Conservation (phyloP, 176 grass and related monocot species). For the Hordeum marinum region DNA sequence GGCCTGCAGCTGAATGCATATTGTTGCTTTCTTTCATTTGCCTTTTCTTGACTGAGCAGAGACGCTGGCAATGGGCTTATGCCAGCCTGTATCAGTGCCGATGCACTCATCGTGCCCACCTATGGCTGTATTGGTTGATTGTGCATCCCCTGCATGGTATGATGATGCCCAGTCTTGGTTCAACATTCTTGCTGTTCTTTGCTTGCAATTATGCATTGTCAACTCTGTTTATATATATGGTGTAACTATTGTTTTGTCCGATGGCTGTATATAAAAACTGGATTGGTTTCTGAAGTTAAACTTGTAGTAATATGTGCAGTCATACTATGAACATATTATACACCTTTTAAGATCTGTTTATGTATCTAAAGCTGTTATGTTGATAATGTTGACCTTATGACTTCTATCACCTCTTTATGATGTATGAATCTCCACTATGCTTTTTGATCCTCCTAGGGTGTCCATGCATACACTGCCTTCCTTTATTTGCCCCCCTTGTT, state of each 20-base stretch:
- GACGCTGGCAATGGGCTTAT: constrained; percentile 57
- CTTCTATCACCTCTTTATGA: not conserved
- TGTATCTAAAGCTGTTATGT: not conserved
- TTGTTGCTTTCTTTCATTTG: not conserved
- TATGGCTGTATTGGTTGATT: constrained; percentile 50
- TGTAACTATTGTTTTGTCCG: not conserved
- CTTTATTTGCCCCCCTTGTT: too few relatives aligned
- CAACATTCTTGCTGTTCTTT: not conserved
- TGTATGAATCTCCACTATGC: not conserved
- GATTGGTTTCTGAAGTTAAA: not conserved
- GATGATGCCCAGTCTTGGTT: not conserved
- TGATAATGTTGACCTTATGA: not conserved
- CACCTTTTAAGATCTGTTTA: not conserved
- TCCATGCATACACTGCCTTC: not conserved
- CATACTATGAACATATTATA: not conserved
- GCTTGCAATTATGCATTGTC: not conserved
- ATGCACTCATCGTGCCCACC: constrained; percentile 34
- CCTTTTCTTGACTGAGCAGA: constrained; percentile 36
- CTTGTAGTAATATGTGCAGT: not conserved
- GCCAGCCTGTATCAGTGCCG: constrained; percentile 26
- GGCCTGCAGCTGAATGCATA: not conserved
- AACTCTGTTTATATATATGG: not conserved
- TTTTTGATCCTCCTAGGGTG: not conserved
- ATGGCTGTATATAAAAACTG: constrained; percentile 4
- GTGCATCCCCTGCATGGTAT: not conserved